A percentile compares a stretch with the other conserved stretches of the same genome.
phyloP scores from a whole-genome alignment of 2,329 filamentous ascomycete genomes.

The Colletotrichum sp. region DNA sequence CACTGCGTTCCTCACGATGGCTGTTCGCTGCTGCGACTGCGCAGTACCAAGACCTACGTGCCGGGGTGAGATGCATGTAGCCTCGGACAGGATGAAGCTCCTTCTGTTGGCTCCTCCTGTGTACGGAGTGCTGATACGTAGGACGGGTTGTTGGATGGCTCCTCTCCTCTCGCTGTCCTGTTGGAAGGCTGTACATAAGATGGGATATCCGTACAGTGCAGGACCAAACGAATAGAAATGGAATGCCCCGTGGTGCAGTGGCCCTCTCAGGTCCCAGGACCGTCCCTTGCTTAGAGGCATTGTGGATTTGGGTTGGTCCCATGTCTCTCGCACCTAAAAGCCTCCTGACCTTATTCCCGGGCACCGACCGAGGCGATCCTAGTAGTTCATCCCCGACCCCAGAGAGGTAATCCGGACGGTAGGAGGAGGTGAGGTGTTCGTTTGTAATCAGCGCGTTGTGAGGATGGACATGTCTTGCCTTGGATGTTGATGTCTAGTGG shows the following conservation, averaged over 20 bases:
- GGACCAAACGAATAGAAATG: background rate
- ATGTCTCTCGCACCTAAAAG: background rate
- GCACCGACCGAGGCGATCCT: background rate
- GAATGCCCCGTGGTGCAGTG: background rate
- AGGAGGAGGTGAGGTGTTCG: background rate
- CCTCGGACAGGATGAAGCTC: background rate
- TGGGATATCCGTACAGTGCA: background rate
- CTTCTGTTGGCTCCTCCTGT: background rate
- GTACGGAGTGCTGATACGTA: background rate
- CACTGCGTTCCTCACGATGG: background rate
- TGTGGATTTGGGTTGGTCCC: background rate
- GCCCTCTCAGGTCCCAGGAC: background rate
- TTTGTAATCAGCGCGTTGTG: background rate
- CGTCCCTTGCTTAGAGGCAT: background rate
- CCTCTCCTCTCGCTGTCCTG: background rate
- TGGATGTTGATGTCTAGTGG: background rate
- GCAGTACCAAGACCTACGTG: background rate
- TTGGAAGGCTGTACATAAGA: background rate
- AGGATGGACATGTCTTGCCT: background rate
- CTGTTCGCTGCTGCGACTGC: background rate
- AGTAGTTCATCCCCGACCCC: constrained; percentile 6
- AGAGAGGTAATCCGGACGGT: background rate
- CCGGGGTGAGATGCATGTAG: background rate
- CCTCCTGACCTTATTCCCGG: background rate
- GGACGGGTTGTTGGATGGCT: background rate